Conservation (phyloP, 768 basidiomycete genomes). For the Exidia glandulosa region DNA sequence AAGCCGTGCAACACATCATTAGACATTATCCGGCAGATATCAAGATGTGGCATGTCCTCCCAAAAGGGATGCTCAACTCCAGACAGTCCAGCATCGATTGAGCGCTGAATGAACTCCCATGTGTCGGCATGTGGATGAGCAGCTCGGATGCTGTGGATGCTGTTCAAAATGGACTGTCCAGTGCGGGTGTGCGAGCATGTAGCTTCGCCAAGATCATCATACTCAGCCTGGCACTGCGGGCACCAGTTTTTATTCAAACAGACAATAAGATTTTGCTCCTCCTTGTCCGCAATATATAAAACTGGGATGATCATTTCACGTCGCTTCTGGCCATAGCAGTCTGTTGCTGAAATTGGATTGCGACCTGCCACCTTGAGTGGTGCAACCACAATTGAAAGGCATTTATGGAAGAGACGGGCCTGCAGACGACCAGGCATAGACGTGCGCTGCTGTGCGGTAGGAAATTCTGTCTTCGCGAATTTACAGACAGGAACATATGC, state of each 20-base stretch:
- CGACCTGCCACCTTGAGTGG: too few relatives aligned
- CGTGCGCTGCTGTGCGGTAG: not conserved
- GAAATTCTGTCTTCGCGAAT: not conserved
- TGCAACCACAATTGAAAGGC: not conserved
- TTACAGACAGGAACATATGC: not conserved
- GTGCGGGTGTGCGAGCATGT: not conserved
- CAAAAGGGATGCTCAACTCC: not conserved
- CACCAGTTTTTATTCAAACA: not conserved
- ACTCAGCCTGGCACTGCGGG: not conserved
- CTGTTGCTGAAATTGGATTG: not conserved
- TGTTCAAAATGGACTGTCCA: not conserved
- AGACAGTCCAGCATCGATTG: not conserved
- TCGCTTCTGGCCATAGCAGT: not conserved
- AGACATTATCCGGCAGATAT: not conserved
- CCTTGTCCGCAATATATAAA: not conserved
- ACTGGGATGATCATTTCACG: not conserved
- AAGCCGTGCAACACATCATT: conserved; percentile 1
- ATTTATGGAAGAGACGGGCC: not conserved
- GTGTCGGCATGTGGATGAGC: not conserved
- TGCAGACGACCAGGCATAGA: not conserved
- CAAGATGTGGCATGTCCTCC: not conserved
- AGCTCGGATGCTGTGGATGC: not conserved
- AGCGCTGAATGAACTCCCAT: not conserved
- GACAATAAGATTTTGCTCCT: not conserved
- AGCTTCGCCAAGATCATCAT: not conserved